phyloP scores from a whole-genome alignment of 208 protist species.

The Vickermania spadyakhi region DNA sequence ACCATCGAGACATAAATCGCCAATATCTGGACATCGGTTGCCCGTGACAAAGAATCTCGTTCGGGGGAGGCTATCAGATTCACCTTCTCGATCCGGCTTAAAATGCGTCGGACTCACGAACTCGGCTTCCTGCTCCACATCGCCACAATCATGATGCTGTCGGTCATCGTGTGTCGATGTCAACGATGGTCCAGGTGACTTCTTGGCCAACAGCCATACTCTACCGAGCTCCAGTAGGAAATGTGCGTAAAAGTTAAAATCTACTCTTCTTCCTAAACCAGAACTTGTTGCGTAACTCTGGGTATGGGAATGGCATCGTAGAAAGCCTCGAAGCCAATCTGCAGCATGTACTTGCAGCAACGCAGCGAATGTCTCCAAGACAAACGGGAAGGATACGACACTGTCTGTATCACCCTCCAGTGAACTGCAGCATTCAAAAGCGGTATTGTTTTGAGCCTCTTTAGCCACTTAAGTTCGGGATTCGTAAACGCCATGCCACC shows the following conservation, averaged over 20 bases:
- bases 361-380: slow-evolving; percentile 4
- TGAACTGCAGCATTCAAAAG: slow-evolving; percentile 3
- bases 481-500: slow-evolving; percentile 1
- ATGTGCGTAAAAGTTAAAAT: neutral
- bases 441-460: neutral
- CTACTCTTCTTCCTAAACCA: neutral
- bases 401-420: neutral
- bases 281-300: slow-evolving; percentile 2
- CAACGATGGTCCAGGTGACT: slow-evolving; percentile 4
- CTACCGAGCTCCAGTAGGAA: slow-evolving; percentile 2
- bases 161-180: slow-evolving; percentile 4
- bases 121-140: slow-evolving; percentile 1
- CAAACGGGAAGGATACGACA: slow-evolving; percentile 1
- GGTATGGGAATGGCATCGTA: slow-evolving; percentile 4
- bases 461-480: slow-evolving; percentile 1
- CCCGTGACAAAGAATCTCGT: neutral
- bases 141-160: slow-evolving; percentile 2
- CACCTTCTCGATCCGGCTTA: neutral
- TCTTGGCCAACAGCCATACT: slow-evolving; percentile 1
- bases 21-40: neutral
- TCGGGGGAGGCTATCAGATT: slow-evolving; percentile 1
- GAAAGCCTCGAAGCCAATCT: slow-evolving; percentile 8
- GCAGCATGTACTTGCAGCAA: slow-evolving; percentile 4
- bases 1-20: too few relatives aligned
- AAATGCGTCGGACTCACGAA: slow-evolving; percentile 1